These are phyloP conservation scores for Chytriomyces confervae DNA, from an alignment of 192 early-diverging fungal species.

Conservation along the genomic window DNA sequence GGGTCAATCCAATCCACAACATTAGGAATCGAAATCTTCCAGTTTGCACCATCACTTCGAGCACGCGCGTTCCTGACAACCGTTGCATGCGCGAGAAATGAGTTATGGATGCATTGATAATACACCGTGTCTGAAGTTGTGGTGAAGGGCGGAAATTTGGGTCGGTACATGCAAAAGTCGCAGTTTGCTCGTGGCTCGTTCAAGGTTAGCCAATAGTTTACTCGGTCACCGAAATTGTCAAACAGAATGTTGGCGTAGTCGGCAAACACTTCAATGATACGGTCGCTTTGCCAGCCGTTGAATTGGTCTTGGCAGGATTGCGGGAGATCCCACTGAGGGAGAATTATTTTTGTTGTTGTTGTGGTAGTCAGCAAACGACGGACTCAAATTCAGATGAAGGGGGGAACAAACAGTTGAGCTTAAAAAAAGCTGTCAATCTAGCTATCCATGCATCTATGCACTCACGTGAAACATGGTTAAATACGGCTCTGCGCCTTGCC, in stretches of 20 bases:
- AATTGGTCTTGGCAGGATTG: constrained; percentile 39
- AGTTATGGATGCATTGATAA: constrained; percentile 20
- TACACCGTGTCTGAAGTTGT: constrained; percentile 2
- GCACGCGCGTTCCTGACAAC: constrained; percentile 25
- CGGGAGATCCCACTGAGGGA: constrained; percentile 31
- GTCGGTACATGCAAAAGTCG: constrained; percentile 20
- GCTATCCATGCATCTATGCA: background rate
- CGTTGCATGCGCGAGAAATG: constrained; percentile 15
- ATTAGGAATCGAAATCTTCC: constrained; percentile 33
- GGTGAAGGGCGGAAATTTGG: constrained; percentile 1
- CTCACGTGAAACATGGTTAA: constrained; percentile 42
- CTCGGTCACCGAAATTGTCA: constrained; percentile 17
- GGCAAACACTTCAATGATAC: constrained; percentile 41
- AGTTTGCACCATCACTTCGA: background rate
- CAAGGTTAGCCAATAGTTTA: constrained; percentile 44
- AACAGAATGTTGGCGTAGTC: constrained; percentile 41
- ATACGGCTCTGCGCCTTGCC: constrained; percentile 42
- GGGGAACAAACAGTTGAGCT: background rate
- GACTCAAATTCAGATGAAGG: background rate
- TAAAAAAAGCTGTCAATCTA: constrained; percentile 35
- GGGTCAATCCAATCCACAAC: constrained; percentile 25
- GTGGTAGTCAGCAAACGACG: too few relatives aligned
- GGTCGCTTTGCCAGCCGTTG: constrained; percentile 8
- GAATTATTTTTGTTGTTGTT: background rate
- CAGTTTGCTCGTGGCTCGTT: constrained; percentile 43